Base-by-base conservation (phyloP, 1,139 yeast genomes). In the Saccharomyces hybrid region DNA sequence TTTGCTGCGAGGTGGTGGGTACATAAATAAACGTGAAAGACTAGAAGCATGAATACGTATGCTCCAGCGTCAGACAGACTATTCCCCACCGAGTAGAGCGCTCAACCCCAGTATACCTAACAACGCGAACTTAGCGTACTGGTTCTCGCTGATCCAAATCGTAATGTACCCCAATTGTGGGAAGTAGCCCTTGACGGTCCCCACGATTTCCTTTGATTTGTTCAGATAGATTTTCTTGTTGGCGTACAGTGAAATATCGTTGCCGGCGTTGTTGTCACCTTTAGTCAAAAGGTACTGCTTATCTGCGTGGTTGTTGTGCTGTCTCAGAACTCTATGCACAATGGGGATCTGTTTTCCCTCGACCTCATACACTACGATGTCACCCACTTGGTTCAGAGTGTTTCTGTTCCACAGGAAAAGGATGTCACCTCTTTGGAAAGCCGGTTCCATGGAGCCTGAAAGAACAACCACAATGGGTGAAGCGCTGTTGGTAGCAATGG, bases 391-490 rank as follows among this genome's bases (percentile, higher is more conserved):
- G 44, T 84, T 83, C 46, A 72, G 72, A 23, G 73, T 64, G 57
- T 86, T 84, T 60, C 97, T 78, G 71, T 93, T 93, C 96, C 97
- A 90, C 56, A 93, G 76, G 66, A 93, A 84, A 57, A 93, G 75
- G 46, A 95, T 85, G 69, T 93, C 99, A 51, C 99, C 99, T 72
- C 99, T 82, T 72, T 93, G 97, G 78, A 95, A 95, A 0, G 99
- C 99, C 1, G 99, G 99, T 69, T 95, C 99, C 99, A 93, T 93
- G 1, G 98, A 93, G 5, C 99, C 99, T 1, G 98, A 89, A 50
- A 93, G 80, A 11, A 93, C 99, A 44, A 93, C 99, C 46, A 95
- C 99, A 44, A 93, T 83, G 19, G 99, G 99, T 2, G 97, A 88
- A 59, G 88, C 86, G 0, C 96, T 84, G 71, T 89, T 84, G 27